These are phyloP conservation scores for Lagerstroemia fauriei DNA, from an alignment of 441 rosid genomes.

Conservation along the genomic window DNA sequence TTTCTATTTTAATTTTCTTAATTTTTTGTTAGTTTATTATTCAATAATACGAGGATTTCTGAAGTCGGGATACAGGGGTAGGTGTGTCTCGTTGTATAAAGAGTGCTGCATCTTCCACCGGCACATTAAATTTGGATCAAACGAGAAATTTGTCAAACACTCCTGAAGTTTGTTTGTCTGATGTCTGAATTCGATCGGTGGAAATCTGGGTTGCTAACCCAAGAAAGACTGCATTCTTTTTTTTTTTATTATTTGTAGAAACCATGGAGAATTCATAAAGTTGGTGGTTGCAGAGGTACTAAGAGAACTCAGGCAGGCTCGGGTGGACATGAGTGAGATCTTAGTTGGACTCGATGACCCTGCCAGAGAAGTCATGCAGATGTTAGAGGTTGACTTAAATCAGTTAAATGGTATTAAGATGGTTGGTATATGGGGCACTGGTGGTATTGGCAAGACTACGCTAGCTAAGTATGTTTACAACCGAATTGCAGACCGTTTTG, in stretches of 20 bases:
- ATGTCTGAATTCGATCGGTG: too few species aligned
- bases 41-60: too few species aligned
- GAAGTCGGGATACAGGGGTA: too few species aligned
- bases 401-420: background rate
- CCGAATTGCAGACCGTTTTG: background rate
- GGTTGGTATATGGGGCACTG: background rate
- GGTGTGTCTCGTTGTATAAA: too few species aligned
- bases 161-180: too few species aligned
- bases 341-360: background rate
- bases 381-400: background rate
- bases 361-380: background rate
- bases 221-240: too few species aligned
- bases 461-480: slow-evolving; percentile 12
- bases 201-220: too few species aligned
- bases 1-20: too few species aligned
- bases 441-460: background rate
- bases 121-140: too few species aligned
- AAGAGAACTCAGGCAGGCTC: background rate
- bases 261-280: background rate
- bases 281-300: background rate
- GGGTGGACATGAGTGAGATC: background rate
- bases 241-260: background rate
- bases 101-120: too few species aligned
- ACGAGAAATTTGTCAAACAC: too few species aligned
- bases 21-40: too few species aligned